Conservation (phyloP, 768 basidiomycete genomes). For the Hypholoma sublateritium region DNA sequence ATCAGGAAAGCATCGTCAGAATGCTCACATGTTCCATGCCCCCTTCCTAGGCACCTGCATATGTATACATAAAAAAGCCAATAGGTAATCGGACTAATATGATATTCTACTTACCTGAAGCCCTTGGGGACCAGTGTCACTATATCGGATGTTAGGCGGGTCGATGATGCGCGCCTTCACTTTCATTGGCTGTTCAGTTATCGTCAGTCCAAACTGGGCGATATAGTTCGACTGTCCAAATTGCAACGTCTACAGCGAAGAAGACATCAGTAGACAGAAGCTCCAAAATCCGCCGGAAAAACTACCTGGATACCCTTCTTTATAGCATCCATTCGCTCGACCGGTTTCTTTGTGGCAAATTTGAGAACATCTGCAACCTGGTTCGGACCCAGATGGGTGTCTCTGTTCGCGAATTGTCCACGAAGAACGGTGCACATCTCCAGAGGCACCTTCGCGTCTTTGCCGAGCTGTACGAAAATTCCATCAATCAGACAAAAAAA, state of each 20-base stretch:
- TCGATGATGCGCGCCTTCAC: slow-evolving; percentile 57
- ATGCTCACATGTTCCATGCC: slow-evolving; percentile 73
- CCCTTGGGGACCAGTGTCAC: slow-evolving; percentile 47
- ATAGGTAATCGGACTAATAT: too few species aligned
- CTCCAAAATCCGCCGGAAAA: neutral
- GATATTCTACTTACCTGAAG: slow-evolving; percentile 44
- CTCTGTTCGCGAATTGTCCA: neutral
- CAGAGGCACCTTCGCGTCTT: slow-evolving; percentile 62
- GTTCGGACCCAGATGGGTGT: neutral
- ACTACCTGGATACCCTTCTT: neutral
- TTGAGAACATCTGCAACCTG: slow-evolving; percentile 58
- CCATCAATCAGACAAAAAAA: too few species aligned
- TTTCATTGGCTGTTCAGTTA: slow-evolving; percentile 48
- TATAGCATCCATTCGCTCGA: slow-evolving; percentile 24
- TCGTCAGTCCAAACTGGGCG: slow-evolving; percentile 64
- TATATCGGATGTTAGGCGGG: slow-evolving; percentile 68
- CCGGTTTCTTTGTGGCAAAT: slow-evolving; percentile 67
- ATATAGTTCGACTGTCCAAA: slow-evolving; percentile 77
- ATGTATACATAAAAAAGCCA: neutral
- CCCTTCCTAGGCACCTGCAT: slow-evolving; percentile 61
- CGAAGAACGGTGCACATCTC: slow-evolving; percentile 47
- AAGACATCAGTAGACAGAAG: neutral
- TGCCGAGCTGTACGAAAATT: slow-evolving; percentile 45
- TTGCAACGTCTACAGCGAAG: slow-evolving; percentile 42
- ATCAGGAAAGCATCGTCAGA: neutral